Evolutionary conservation across 2,329 filamentous ascomycete species (phyloP), one percentile per base, ranked within the genome.

Genomic region (Calonectria henricotiae): DNA sequence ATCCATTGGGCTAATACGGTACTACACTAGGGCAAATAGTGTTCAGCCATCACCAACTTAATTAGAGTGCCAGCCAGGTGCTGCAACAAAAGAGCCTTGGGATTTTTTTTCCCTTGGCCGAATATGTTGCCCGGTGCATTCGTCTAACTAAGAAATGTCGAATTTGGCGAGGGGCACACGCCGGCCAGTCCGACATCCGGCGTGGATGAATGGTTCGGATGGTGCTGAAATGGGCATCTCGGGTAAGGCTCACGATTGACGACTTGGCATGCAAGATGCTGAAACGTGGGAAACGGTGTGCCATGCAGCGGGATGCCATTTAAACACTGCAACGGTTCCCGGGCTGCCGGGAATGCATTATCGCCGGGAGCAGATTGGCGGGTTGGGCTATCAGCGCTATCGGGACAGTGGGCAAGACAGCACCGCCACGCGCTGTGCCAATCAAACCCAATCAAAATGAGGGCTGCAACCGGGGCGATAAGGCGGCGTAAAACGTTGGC

Each of bases 261-360:
- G 35, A 25, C 23, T 37, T 46, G 43, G 51, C 32, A 39, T 32
- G 13, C 20, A 39, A 23, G 25, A 32, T 32, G 15, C 32, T 58
- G 51, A 58, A 58, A 58, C 32, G 2, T 37, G 51, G 32, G 30
- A 15, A 27, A 9, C 32, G 5, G 12, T 17, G 35, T 55, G 4
- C 11, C 51, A 58, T 39, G 51, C 51, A 39, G 51, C 32, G 23
- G 35, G 51, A 5, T 39, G 32, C 51, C 37, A 58, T 58, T 58
- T 58, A 58, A 58, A 58, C 23, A 25, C 46, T 37, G 3, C 51
- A 58, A 58, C 51, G 32, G 20, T 32, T 39, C 32, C 62, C 46
- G 17, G 25, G 9, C 13, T 41, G 5, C 35, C 47, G 47, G 35
- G 35, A 63, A 51, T 9, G 39, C 27, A 17, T 15, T 41, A 49